Evolutionary conservation across 805 yeast genomes (phyloP), one percentile per base, ranked within the genome.

Genomic region (Metschnikowia chrysomelidarum): DNA sequence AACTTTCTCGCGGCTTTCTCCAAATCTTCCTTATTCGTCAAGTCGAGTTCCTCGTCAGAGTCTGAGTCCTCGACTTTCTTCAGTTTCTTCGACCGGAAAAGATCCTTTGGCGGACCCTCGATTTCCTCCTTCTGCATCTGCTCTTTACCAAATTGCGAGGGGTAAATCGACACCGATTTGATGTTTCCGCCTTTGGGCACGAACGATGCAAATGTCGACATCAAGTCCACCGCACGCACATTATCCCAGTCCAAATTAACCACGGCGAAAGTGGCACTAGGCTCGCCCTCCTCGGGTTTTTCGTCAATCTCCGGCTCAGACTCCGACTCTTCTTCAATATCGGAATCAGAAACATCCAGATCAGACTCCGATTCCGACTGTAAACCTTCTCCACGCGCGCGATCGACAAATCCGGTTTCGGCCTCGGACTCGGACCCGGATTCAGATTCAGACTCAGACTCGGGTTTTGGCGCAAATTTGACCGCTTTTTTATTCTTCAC

Each of bases 181-280:
- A 91, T 82, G 28, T 67, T 64, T 2, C 95, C 94, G 22, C 75
- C 80, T 15, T 76, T 61, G 13, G 96, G 96, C 15, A 85, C 80
- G 62, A 91, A 93, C 36, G 95, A 78, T 6, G 80, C 65, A 51
- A 91, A 87, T 0, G 98, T 82, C 4, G 95, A 95, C 82, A 86
- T 76, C 44, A 91, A 65, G 56, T 93, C 98, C 4, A 77, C 76
- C 0, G 98, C 84, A 29, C 78, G 75, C n/a, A 93, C 73, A 53
- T 93, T 85, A 51, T 93, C 98, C 98, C 98, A 93, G 56, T 93
- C 98, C 75, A 93, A 69, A 54, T 93, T 93, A 19, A 93, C 98
- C 1, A 82, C 96, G 0, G 98, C 98, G 53, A 93, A 69, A 5
- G 85, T 68, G 21, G 65, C 67, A 1, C 95, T 71, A 19, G 96